Percentiles rank a stretch among this genome's conserved stretches.
Evolutionary conservation across 1,139 yeast species (phyloP).

Genomic region (Diutina pseudorugosa): DNA sequence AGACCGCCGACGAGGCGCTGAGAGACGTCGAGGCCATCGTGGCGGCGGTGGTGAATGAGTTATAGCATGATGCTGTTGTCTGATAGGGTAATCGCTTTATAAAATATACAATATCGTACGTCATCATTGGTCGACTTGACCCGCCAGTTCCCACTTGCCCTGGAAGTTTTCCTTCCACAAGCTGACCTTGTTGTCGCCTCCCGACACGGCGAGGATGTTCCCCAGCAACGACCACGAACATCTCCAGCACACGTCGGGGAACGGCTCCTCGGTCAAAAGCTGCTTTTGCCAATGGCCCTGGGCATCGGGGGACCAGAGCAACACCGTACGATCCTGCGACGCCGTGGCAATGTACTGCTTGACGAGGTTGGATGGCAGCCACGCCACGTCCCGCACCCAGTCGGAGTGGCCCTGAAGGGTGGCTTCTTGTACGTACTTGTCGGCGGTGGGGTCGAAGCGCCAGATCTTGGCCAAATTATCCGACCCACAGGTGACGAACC

Average conservation of each 20-base stretch:
- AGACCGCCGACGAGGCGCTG: constrained; percentile 71
- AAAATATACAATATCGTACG: background rate
- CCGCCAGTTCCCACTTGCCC: constrained; percentile 96
- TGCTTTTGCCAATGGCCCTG: constrained; percentile 74
- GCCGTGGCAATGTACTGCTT: constrained; percentile 95
- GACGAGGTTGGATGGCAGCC: constrained; percentile 88
- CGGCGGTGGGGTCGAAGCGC: constrained; percentile 49
- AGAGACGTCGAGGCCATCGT: constrained; percentile 64
- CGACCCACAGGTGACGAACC: constrained; percentile 91
- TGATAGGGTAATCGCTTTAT: background rate
- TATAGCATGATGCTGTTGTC: too few species aligned
- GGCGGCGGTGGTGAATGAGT: constrained; percentile 46
- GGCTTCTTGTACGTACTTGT: constrained; percentile 61
- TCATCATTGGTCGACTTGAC: constrained; percentile 70
- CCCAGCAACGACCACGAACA: constrained; percentile 97
- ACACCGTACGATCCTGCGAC: constrained; percentile 90
- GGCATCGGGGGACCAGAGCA: constrained; percentile 79
- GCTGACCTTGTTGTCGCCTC: constrained; percentile 92
- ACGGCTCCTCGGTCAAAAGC: constrained; percentile 61
- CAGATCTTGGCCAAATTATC: constrained; percentile 90
- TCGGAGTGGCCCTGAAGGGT: constrained; percentile 83
- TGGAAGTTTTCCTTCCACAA: constrained; percentile 92
- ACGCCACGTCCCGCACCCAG: constrained; percentile 97
- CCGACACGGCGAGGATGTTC: constrained; percentile 86
- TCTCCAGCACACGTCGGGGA: constrained; percentile 97